A percentile compares a stretch with the other conserved stretches of the same genome.
Conservation (phyloP, 2,329 filamentous ascomycete species). For the Elsinoe australis region DNA sequence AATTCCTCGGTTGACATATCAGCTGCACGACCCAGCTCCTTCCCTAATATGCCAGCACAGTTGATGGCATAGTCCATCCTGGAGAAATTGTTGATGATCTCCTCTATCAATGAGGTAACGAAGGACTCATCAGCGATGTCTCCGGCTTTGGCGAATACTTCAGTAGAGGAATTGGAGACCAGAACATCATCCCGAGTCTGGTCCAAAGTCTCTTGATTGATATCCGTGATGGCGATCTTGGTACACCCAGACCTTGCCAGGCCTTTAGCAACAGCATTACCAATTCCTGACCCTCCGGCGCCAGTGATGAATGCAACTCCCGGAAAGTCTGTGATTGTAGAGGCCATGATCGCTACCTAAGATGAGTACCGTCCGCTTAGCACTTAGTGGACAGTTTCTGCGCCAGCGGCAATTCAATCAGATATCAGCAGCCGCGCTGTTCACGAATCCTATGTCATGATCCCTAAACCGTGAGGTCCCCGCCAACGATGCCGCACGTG, state of each 20-base stretch:
- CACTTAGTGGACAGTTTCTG: too few relatives aligned
- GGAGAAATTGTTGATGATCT: constrained; percentile 31
- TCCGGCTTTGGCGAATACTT: constrained; percentile 26
- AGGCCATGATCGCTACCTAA: neutral
- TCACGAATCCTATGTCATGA: too few relatives aligned
- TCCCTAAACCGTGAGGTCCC: too few relatives aligned
- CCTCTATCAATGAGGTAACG: constrained; percentile 24
- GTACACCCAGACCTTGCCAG: constrained; percentile 41
- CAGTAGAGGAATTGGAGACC: constrained; percentile 22
- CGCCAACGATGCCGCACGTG: too few relatives aligned
- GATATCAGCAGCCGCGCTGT: too few relatives aligned
- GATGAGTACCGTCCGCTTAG: neutral
- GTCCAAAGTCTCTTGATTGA: constrained; percentile 28
- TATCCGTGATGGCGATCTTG: constrained; percentile 38
- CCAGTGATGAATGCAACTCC: constrained; percentile 31
- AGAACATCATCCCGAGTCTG: constrained; percentile 31
- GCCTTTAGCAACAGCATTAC: constrained; percentile 37
- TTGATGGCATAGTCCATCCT: constrained; percentile 44
- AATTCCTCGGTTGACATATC: constrained; percentile 35
- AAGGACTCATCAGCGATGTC: constrained; percentile 35
- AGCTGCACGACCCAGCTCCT: constrained; percentile 31
- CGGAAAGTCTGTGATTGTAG: constrained; percentile 20
- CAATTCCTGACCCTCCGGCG: constrained; percentile 35
- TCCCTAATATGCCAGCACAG: constrained; percentile 39
- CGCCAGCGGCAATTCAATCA: too few relatives aligned